Evolutionary conservation across 148 eudicot genomes (phyloP).

Genomic region (Camellia lanceoleosa): DNA sequence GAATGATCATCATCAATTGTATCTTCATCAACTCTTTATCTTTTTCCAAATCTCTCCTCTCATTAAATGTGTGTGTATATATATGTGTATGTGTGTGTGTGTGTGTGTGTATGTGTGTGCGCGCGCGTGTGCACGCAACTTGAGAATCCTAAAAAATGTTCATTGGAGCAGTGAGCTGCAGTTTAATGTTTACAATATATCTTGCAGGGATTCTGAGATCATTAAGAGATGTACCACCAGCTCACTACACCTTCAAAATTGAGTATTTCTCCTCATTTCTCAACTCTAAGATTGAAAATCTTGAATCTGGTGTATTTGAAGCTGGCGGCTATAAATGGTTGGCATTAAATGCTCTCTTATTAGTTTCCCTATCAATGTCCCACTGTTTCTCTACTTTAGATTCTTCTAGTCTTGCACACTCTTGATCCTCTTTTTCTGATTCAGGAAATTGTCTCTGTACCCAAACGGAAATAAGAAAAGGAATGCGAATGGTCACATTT

Average conservation of each 20-base stretch:
- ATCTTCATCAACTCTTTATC: too few species aligned
- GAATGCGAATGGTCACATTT: not conserved
- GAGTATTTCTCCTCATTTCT: not conserved
- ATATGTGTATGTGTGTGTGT: too few species aligned
- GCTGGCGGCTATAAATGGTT: conserved; percentile 5
- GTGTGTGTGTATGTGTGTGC: too few species aligned
- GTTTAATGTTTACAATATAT: not conserved
- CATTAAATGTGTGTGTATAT: too few species aligned
- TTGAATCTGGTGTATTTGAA: not conserved
- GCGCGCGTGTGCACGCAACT: too few species aligned
- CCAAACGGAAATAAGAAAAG: conserved; percentile 16
- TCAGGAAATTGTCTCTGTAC: conserved; percentile 12
- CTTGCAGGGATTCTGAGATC: not conserved
- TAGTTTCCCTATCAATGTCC: not conserved
- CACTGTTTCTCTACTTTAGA: not conserved
- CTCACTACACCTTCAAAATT: not conserved
- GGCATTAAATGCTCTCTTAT: not conserved
- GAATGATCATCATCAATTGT: too few species aligned
- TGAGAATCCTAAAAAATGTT: too few species aligned
- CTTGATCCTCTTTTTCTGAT: not conserved
- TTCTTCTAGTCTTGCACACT: not conserved
- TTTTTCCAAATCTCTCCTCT: too few species aligned
- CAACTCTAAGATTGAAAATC: not conserved
- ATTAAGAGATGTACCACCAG: not conserved
- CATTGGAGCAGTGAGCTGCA: too few species aligned